Conservation (phyloP, 1,284 basidiomycete species). For the Sparassis latifolia region DNA sequence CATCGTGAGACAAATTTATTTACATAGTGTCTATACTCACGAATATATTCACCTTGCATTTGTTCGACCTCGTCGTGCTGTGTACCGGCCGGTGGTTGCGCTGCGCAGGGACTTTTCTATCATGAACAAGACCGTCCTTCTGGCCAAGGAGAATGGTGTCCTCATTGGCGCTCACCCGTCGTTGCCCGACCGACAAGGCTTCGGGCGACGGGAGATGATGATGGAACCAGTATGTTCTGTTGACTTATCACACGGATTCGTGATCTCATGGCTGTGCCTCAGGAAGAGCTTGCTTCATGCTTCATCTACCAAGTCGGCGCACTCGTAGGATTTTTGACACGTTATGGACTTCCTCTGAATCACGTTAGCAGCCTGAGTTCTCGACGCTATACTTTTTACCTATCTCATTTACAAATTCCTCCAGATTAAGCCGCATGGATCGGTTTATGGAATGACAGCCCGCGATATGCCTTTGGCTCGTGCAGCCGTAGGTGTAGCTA, state of each 20-base stretch:
- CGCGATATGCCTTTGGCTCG: conserved; percentile 46
- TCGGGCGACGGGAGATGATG: conserved; percentile 56
- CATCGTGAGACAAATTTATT: conserved; percentile 34
- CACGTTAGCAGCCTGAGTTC: conserved; percentile 31
- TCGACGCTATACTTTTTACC: background rate
- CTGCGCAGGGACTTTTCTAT: conserved; percentile 46
- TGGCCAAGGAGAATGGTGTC: conserved; percentile 48
- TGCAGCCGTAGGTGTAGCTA: conserved; percentile 43
- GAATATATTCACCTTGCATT: too few relatives aligned
- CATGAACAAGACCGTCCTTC: conserved; percentile 52
- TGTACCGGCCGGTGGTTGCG: too few relatives aligned
- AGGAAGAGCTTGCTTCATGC: conserved; percentile 52
- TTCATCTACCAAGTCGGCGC: conserved; percentile 62
- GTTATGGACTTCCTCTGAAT: conserved; percentile 41
- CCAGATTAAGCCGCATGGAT: conserved; percentile 49
- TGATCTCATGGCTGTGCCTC: background rate
- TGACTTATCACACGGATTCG: background rate
- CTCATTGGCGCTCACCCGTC: conserved; percentile 56
- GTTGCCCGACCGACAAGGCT: conserved; percentile 57
- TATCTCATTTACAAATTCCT: conserved; percentile 13
- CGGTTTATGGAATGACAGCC: conserved; percentile 49
- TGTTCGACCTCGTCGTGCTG: too few relatives aligned
- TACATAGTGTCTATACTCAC: background rate
- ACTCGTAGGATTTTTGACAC: conserved; percentile 46
- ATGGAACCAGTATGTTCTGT: conserved; percentile 40